Evolutionary conservation across 2,329 filamentous ascomycete genomes (phyloP), one percentile per base, ranked within the genome.

Genomic region (Paecilomyces dactylethromorphus): DNA sequence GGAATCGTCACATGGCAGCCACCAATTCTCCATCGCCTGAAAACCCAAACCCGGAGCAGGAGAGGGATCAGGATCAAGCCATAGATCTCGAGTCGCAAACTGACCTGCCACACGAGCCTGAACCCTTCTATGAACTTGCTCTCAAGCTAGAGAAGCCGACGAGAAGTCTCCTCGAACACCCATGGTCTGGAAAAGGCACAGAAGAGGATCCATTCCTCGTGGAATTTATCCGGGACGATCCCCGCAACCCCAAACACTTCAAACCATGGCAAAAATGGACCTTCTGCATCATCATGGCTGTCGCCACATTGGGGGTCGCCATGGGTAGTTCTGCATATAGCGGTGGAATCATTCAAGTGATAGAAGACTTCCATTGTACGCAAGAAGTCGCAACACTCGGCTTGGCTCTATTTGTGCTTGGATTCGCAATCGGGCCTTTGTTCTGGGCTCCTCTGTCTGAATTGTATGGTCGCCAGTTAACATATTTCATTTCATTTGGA

Each of bases 321-420:
- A 39, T 39, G 35, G 35, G 35, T 15, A 39, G 35, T 15, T 39
- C 35, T 39, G 35, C 35, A 39, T 39, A 39, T 15, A 39, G 13
- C 13, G 35, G 35, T 3, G 35, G 35, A 39, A 39, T n/a, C n/a
- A 39, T 39, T 6, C 35, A 39, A n/a, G 35, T 60, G 15, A 60
- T 60, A 45, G 54, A 22, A 22, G 35, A 49, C 8, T 54, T 58
- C 33, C 31, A 55, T 31, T 72, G 82, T 29, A 75, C 74, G 24
- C 58, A 63, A 18, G 79, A 82, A 56, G 74, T 74, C 10, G 72
- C 76, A 1, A 78, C 82, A 2, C 64, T 82, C 7, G 66, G 71
- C 22, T 69, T 82, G 3, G 77, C 79, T 0, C 68, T 83, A 1
- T 83, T 79, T 60, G 71, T 82, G 62, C 71, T 70, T 56, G 49